Conservation (phyloP, 306 rosid genomes). For the Inga oerstediana region DNA sequence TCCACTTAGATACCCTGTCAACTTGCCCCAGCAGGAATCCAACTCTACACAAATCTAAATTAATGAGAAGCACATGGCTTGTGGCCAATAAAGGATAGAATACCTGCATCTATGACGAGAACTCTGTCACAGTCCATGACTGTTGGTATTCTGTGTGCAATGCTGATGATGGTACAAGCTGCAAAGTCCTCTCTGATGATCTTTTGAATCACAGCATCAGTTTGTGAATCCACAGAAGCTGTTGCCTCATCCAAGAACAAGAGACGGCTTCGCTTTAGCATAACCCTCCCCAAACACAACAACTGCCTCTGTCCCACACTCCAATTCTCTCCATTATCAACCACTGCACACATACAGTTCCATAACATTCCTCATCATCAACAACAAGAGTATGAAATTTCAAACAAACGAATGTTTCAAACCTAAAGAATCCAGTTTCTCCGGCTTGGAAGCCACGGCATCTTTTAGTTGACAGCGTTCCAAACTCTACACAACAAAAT, state of each 20-base stretch:
- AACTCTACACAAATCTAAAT: neutral
- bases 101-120: constrained; percentile 85
- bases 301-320: constrained; percentile 98
- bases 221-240: constrained; percentile 95
- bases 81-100: neutral
- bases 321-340: constrained; percentile 93
- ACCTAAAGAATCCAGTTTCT: constrained; percentile 83
- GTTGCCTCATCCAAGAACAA: constrained; percentile 98
- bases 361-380: constrained; percentile 10
- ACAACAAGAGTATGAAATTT: constrained; percentile 3
- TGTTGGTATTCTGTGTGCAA: constrained; percentile 97
- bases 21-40: too few relatives aligned
- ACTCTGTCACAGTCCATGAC: constrained; percentile 94
- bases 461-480: constrained; percentile 96
- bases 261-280: constrained; percentile 84
- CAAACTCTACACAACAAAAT: constrained; percentile 54
- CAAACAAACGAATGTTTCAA: constrained; percentile 24
- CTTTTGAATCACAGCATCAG: constrained; percentile 85
- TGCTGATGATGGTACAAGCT: constrained; percentile 84
- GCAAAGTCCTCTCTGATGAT: constrained; percentile 91
- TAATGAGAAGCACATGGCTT: neutral
- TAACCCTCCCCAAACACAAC: constrained; percentile 86
- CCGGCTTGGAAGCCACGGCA: constrained; percentile 76
- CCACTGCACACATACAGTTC: constrained; percentile 47
- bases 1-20: neutral